A percentile compares a stretch with the other conserved stretches of the same genome.
These are phyloP conservation scores for Pyrenochaeta sp. DNA, from an alignment of 2,329 filamentous ascomycete species.

Conservation along the genomic window DNA sequence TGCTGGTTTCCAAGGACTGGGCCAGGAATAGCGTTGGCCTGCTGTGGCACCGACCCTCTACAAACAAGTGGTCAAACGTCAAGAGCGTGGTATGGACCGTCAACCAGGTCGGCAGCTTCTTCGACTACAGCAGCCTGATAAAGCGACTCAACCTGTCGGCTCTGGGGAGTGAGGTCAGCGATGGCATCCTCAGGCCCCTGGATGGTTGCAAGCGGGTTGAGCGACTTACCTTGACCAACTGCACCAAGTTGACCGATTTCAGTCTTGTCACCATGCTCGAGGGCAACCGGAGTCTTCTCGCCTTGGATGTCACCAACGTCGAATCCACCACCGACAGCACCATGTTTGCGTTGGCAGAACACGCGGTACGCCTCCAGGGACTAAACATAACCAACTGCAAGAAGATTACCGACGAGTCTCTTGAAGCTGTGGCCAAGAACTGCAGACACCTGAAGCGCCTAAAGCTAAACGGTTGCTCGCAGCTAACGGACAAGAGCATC, in stretches of 20 bases:
- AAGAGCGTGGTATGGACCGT: constrained; percentile 82
- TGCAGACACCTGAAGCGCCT: constrained; percentile 90
- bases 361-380: constrained; percentile 86
- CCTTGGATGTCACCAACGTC: constrained; percentile 87
- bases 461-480: constrained; percentile 91
- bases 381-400: constrained; percentile 90
- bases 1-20: constrained; percentile 96
- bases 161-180: constrained; percentile 78
- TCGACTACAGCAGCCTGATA: constrained; percentile 88
- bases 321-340: constrained; percentile 82
- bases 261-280: constrained; percentile 81
- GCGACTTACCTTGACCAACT: constrained; percentile 90
- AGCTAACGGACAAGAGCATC: constrained; percentile 82
- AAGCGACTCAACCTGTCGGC: constrained; percentile 89
- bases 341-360: constrained; percentile 76
- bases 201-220: constrained; percentile 88
- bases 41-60: constrained; percentile 92
- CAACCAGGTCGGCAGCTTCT: constrained; percentile 75
- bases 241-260: constrained; percentile 81
- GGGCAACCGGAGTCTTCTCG: constrained; percentile 81
- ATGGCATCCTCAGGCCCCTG: constrained; percentile 86
- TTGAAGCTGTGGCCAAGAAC: constrained; percentile 79
- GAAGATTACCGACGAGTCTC: constrained; percentile 83
- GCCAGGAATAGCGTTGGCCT: constrained; percentile 90
- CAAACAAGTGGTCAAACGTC: constrained; percentile 85